phyloP scores from a whole-genome alignment of 768 basidiomycete species.

The Glaciozyma antarctica region DNA sequence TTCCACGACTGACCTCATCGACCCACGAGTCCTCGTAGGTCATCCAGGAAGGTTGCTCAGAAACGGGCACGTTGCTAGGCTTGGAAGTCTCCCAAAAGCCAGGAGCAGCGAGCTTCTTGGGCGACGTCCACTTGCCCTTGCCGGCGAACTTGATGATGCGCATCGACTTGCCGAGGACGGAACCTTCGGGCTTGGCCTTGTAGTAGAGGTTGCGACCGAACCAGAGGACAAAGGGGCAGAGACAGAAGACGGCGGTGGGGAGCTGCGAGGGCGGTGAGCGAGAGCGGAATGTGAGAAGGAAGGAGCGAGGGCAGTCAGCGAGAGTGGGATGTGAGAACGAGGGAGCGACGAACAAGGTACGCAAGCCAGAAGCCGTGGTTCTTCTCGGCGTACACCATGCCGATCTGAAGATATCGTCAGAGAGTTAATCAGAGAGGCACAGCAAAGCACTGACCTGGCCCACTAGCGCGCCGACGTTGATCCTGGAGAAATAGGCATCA shows the following conservation, averaged over 20 bases:
- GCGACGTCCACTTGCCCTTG: conserved; percentile 11
- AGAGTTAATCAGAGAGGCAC: no score
- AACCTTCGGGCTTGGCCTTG: conserved; percentile 31
- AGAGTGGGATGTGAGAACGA: no score
- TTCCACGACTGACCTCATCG: conserved; percentile 36
- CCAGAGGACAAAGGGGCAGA: conserved; percentile 34
- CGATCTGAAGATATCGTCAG: no score
- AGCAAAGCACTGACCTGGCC: no score
- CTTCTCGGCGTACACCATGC: conserved; percentile 34
- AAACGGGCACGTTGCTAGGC: background rate
- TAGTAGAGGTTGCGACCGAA: conserved; percentile 34
- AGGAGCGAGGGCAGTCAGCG: no score
- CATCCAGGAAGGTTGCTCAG: background rate
- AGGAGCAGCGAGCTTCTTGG: conserved; percentile 7
- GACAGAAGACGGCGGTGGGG: conserved; percentile 33
- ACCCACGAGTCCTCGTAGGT: conserved; percentile 22
- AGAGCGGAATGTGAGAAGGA: no score
- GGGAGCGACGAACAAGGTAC: conserved; percentile 14
- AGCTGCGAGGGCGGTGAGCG: conserved; percentile 8
- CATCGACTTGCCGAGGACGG: conserved; percentile 20
- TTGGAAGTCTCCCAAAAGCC: conserved; percentile 34
- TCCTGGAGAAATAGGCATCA: no score
- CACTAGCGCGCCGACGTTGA: conserved; percentile 62
- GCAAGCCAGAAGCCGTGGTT: conserved; percentile 39
- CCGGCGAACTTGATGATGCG: conserved; percentile 9